A percentile compares a stretch with the other conserved stretches of the same genome.
Evolutionary conservation across 2,329 filamentous ascomycete species (phyloP).

Genomic region (Fusarium succisae): DNA sequence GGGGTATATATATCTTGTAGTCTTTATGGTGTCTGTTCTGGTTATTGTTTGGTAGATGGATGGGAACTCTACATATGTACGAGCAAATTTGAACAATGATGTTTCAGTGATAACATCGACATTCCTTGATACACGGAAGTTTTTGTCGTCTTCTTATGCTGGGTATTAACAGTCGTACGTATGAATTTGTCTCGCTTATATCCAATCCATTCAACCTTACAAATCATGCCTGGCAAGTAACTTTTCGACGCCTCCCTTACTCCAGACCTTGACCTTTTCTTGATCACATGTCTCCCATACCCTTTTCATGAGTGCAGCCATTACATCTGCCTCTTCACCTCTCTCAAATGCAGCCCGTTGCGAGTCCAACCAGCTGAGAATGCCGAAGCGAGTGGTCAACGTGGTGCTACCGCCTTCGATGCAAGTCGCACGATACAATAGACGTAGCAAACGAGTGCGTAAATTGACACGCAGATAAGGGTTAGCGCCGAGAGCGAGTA

Average conservation of each 20-base stretch:
- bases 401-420: conserved; percentile 80
- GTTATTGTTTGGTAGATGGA: conserved; percentile 27
- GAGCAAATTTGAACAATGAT: conserved; percentile 39
- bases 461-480: conserved; percentile 69
- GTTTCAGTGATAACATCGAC: background rate
- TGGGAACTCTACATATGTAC: conserved; percentile 39
- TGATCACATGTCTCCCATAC: conserved; percentile 74
- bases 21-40: conserved; percentile 34
- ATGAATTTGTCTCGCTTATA: conserved; percentile 7
- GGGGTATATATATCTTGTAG: conserved; percentile 4
- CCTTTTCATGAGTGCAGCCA: conserved; percentile 64
- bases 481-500: conserved; percentile 75
- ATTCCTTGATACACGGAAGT: background rate
- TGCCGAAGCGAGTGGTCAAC: conserved; percentile 79
- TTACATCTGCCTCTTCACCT: conserved; percentile 57
- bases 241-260: conserved; percentile 57
- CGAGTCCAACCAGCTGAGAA: conserved; percentile 78
- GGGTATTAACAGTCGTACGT: conserved; percentile 30
- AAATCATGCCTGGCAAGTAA: conserved; percentile 34
- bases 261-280: conserved; percentile 74
- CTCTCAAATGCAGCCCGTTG: conserved; percentile 58
- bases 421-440: conserved; percentile 73
- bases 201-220: background rate
- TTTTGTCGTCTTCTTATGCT: conserved; percentile 17
- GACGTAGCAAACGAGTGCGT: conserved; percentile 66